Evolutionary conservation across 2,329 filamentous ascomycete genomes (phyloP), one percentile per base, ranked within the genome.

Genomic region (Aspergillus pseudoglaucus): DNA sequence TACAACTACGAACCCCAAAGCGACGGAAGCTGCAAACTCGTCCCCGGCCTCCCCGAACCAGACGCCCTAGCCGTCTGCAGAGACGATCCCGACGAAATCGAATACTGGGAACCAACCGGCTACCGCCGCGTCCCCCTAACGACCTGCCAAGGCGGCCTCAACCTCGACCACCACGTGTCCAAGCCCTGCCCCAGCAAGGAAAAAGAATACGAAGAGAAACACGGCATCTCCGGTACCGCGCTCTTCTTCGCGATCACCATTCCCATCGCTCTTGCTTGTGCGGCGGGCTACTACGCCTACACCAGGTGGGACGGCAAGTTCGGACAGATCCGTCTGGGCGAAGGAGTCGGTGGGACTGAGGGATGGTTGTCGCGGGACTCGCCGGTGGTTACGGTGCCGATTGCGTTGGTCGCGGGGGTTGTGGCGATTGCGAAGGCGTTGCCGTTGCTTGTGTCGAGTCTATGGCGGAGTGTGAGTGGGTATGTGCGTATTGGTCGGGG

Each of bases 51-150:
- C 37, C 55, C 78, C 8, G 84, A 87, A 10, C 73, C 76, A 6
- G 77, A 87, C 57, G 80, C 84, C 44, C 70, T 71, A 48, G 70
- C 73, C 33, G 71, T 80, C 15, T 88, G 85, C 66, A 67, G 66
- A 37, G 69, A 75, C 8, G 73, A 96, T 59, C 81, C 87, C 1
- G 81, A 87, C 23, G 78, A 73, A n/a, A 70, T 81, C 25, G 84
- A 93, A 61, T 98, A 86, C 73, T 93, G 82, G 72, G 83, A 90
- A 53, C 83, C 87, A 5, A 93, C 88, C 0, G 90, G 90, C 42
- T 97, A 94, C 73, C 87, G 93, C 45, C 84, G 85, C 48, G 88
- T 98, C 48, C 91, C 90, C 0, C 79, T 96, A 43, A 90, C 89
- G 0, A 97, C 90, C 0, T 98, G 94, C 67, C 55, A 78, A 39